Evolutionary conservation across 345 rosid species (phyloP).

Genomic region (Populus ilicifolia): DNA sequence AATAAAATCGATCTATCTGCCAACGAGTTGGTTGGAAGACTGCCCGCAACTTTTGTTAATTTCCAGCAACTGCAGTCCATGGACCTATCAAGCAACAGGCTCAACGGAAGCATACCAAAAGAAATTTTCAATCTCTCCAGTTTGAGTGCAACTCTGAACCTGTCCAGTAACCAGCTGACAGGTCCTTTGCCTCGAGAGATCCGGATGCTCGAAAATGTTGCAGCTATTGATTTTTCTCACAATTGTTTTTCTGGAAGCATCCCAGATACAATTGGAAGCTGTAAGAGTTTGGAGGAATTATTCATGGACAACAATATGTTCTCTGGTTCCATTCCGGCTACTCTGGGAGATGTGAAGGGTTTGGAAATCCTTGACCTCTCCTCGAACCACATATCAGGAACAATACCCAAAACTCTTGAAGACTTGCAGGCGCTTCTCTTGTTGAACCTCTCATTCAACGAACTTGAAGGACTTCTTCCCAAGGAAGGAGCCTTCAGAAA

Average conservation of each 20-base stretch:
- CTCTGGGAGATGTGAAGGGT: slow-evolving; percentile 35
- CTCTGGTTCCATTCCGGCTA: slow-evolving; percentile 36
- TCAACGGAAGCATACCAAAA: slow-evolving; percentile 41
- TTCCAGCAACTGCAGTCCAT: slow-evolving; percentile 36
- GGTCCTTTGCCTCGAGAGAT: slow-evolving; percentile 41
- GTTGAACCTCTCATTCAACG: slow-evolving; percentile 48
- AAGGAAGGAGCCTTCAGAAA: slow-evolving; percentile 28
- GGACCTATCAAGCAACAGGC: slow-evolving; percentile 47
- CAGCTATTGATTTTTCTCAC: slow-evolving; percentile 40
- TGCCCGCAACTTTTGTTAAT: slow-evolving; percentile 39
- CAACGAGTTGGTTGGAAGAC: slow-evolving; percentile 35
- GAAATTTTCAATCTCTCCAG: slow-evolving; percentile 41
- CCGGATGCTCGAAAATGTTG: slow-evolving; percentile 28
- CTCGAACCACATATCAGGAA: slow-evolving; percentile 41
- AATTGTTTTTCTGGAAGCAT: slow-evolving; percentile 40
- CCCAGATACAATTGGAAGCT: slow-evolving; percentile 35
- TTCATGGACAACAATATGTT: slow-evolving; percentile 37
- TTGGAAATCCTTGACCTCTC: slow-evolving; percentile 46
- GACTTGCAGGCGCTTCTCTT: slow-evolving; percentile 29
- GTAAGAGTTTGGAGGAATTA: slow-evolving; percentile 47
- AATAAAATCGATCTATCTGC: slow-evolving; percentile 41
- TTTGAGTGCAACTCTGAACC: slow-evolving; percentile 33
- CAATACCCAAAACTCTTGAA: slow-evolving; percentile 35
- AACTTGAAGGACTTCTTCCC: slow-evolving; percentile 43
- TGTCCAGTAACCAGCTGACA: slow-evolving; percentile 38